A percentile compares a stretch with the other conserved stretches of the same genome.
These are phyloP conservation scores for Botrytis deweyae DNA, from an alignment of 2,329 filamentous ascomycete genomes.

Conservation along the genomic window DNA sequence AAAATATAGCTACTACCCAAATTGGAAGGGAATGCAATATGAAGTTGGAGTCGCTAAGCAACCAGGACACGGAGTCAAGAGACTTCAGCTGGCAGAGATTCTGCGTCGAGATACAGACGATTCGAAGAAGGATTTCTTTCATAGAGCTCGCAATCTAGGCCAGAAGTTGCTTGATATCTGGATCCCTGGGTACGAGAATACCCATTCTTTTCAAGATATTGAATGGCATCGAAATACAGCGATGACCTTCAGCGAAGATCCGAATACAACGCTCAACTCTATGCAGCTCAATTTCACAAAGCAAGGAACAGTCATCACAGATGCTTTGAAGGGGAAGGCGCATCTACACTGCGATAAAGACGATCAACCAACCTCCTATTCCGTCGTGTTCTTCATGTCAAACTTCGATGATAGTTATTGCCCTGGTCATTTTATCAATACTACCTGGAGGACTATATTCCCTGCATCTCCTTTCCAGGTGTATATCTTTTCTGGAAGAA, in stretches of 20 bases:
- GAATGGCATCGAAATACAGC: not conserved
- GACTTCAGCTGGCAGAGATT: not conserved
- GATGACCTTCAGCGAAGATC: not conserved
- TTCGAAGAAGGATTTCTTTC: not conserved
- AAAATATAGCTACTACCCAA: not conserved
- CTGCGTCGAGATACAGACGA: not conserved
- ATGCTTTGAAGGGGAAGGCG: not conserved
- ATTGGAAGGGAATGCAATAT: not conserved
- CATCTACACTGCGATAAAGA: not conserved
- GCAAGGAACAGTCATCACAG: not conserved
- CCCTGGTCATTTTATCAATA: not conserved
- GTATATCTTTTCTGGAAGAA: not conserved
- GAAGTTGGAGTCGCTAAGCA: not conserved
- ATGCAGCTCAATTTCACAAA: not conserved
- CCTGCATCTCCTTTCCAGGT: not conserved
- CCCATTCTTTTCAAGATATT: not conserved
- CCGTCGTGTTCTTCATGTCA: conserved; percentile 6
- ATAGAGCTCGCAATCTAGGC: not conserved
- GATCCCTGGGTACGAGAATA: not conserved
- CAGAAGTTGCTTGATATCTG: not conserved
- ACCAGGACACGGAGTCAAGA: not conserved
- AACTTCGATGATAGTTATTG: not conserved
- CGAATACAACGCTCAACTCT: not conserved
- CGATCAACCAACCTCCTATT: conserved; percentile 5
- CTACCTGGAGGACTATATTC: not conserved